Evolutionary conservation across 164 flowering plant species (phyloP).

Genomic region (Vitis vinifera): ASM3070453v1 NC_081822.1:24222001-24222500

Average conservation of each 20-base stretch:
- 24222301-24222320: slow-evolving; percentile 1
- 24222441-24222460: no score
- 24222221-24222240: slow-evolving; percentile 19
- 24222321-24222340: not conserved
- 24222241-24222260: slow-evolving; percentile 1
- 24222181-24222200: slow-evolving; percentile 31
- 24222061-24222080: slow-evolving; percentile 14
- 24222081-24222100: slow-evolving; percentile 23
- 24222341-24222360: no score
- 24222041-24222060: slow-evolving; percentile 26
- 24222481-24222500: no score
- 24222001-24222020: not conserved
- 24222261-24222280: no score
- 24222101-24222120: slow-evolving; percentile 26
- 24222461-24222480: no score
- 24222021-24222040: not conserved
- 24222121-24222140: slow-evolving; percentile 32
- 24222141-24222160: slow-evolving; percentile 49
- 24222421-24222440: no score
- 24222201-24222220: slow-evolving; percentile 27
- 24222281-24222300: not conserved
- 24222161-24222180: slow-evolving; percentile 36
- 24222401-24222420: no score
- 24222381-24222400: no score
- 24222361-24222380: no score